Base-by-base conservation (phyloP, 2,329 filamentous ascomycete species). In the Colletotrichum navitas region DNA sequence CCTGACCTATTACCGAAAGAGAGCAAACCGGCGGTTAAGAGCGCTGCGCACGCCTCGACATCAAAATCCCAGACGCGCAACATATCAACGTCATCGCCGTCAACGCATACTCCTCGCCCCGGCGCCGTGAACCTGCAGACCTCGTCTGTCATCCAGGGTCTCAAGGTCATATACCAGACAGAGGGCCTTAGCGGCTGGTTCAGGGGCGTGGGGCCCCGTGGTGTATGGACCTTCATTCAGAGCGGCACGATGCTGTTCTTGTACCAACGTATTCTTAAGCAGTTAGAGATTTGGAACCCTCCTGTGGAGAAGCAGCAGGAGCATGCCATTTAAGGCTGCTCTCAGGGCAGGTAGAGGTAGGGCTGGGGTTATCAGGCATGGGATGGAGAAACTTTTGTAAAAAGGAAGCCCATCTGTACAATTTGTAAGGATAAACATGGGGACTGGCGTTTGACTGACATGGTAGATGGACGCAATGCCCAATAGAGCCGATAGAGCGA, bases 221-320 rank as follows among this genome's bases (percentile, higher is more conserved):
- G 92, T 68, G 94, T 98, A 18, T 99, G 96, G 96, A 99, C 96
- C 29, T 97, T 95, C 78, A 94, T 98, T 69, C 96, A 99, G 84
- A 97, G 93, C 78, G 93, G 95, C 52, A 97, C 94, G 75, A 98
- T 98, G 95, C 86, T 98, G 79, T 95, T 98, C 76, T 85, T 98
- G 80, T 98, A 98, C 81, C 95, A 98, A 83, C 92, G 91, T 72
- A 85, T 98, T 67, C 83, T 98, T 79, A 91, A 92, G 77, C 90
- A 91, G 81, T 87, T 98, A 75, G 92, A 95, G 68, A 75, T 81
- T 51, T 83, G 83, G 79, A 74, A 83, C 70, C 83, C 83, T 41
- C 83, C 83, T 16, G 65, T 63, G 55, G 69, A 59, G 29, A 61
- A 63, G 34, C 64, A 58, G 24, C n/a, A 47, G 47, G 72, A 73